phyloP scores from a whole-genome alignment of 257 asterid genomes.

The Mentha longifolia region DNA sequence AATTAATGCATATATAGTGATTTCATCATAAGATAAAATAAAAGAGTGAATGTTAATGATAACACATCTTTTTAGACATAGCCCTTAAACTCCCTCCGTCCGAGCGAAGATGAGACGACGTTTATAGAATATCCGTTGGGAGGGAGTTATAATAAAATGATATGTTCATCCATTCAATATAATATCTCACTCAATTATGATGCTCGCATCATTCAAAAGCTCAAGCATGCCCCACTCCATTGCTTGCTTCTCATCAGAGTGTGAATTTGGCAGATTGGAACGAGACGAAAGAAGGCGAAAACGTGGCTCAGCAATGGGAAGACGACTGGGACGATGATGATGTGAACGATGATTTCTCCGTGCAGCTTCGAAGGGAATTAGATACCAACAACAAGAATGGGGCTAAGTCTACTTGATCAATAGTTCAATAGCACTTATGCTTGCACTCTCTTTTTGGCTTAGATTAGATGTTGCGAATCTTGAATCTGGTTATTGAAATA shows the following conservation, averaged over 20 bases:
- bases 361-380: slow-evolving; percentile 81
- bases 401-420: slow-evolving; percentile 37
- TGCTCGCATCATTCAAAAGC: neutral
- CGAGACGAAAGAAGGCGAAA: slow-evolving; percentile 69
- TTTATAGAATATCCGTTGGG: too few species aligned
- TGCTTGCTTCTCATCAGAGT: neutral
- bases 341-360: slow-evolving; percentile 86
- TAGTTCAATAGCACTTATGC: slow-evolving; percentile 12
- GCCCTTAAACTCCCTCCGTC: neutral
- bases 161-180: neutral
- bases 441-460: neutral
- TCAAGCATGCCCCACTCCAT: neutral
- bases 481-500: neutral
- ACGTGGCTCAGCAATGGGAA: slow-evolving; percentile 84
- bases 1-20: neutral
- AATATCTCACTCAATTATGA: neutral
- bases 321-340: slow-evolving; percentile 98
- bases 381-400: slow-evolving; percentile 55
- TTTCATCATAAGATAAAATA: neutral
- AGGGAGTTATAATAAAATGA: too few species aligned
- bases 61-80: neutral
- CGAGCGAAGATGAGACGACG: too few species aligned
- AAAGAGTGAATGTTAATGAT: too few species aligned
- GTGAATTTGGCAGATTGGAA: slow-evolving; percentile 61
- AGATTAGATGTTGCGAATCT: neutral